Evolutionary conservation across 805 yeast species (phyloP), one percentile per base, ranked within the genome.

Genomic region (Saturnispora bothae): DNA sequence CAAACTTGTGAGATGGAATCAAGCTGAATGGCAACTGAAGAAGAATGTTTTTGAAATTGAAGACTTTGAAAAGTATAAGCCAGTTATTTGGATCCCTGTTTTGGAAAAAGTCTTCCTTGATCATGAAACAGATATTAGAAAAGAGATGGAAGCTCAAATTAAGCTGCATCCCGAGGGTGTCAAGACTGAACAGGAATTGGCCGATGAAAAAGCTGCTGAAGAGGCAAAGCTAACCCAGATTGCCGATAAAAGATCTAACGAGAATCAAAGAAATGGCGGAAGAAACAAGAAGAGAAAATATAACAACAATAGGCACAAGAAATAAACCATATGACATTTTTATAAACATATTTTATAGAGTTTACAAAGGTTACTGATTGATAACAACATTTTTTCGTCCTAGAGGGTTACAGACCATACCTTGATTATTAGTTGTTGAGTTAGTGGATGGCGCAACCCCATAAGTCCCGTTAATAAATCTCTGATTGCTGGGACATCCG

Each of bases 11-110:
- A 71, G 99, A 52, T 54, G 63, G 8, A 66, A 71, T 39, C 98
- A 94, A 58, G 84, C 84, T 3, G 81, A 81, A 33, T 92, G 96
- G 96, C 75, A 72, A 28, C 59, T 89, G 32, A 78, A 73, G 1
- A 71, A 71, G 43, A 74, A 76, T 43, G 86, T 78, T 4, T 79
- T 89, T 52, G 70, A 69, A 23, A 39, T 83, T 26, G 70, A 65
- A 30, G 88, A 82, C 52, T 79, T 86, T 48, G 71, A 71, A 19
- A 66, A 73, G 1, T 62, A 70, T 22, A 71, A 69, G 33, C 82
- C 78, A 48, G 62, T 61, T 16, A 65, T 73, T 1, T 89, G 97
- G 96, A 76, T 76, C 1, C 66, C 66, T 10, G 85, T 76, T 0
- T 60, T 83, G 47, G 59, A 60, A 38, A 53, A 64, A 36, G 83